Evolutionary conservation across 2,329 filamentous ascomycete genomes (phyloP).

Genomic region (Dactylonectria estremocensis): DNA sequence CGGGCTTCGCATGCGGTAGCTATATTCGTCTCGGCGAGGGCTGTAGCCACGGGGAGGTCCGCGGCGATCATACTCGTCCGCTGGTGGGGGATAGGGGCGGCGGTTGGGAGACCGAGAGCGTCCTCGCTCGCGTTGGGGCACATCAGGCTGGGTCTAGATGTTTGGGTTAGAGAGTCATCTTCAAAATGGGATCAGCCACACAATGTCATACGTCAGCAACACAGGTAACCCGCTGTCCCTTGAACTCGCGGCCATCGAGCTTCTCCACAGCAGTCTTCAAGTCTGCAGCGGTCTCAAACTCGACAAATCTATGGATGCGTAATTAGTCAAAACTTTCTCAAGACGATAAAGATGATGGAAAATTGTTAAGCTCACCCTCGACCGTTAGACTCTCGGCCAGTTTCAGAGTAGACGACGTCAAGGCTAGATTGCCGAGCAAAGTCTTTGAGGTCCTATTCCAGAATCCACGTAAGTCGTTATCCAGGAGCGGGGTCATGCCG

Average conservation of each 20-base stretch:
- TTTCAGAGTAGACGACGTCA: conserved; percentile 98
- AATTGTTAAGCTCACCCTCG: conserved; percentile 79
- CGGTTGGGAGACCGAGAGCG: conserved; percentile 83
- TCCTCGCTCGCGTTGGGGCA: conserved; percentile 76
- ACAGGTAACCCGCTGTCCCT: conserved; percentile 89
- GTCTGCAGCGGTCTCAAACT: conserved; percentile 94
- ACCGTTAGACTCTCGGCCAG: conserved; percentile 90
- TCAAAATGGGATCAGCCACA: conserved; percentile 10
- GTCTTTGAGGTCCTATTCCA: conserved; percentile 98
- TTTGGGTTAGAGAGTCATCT: conserved; percentile 42
- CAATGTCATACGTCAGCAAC: conserved; percentile 79
- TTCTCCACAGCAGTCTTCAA: conserved; percentile 94
- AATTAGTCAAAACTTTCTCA: conserved; percentile 31
- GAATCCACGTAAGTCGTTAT: conserved; percentile 85
- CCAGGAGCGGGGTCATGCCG: conserved; percentile 61
- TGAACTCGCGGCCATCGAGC: conserved; percentile 93
- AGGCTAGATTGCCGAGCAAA: conserved; percentile 97
- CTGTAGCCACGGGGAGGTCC: conserved; percentile 86
- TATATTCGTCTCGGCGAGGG: conserved; percentile 79
- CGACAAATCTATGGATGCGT: conserved; percentile 82
- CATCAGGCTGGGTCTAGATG: conserved; percentile 83
- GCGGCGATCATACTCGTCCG: conserved; percentile 88
- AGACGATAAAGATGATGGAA: neutral
- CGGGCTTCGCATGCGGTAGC: conserved; percentile 90
- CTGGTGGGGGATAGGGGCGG: conserved; percentile 77